phyloP scores from a whole-genome alignment of 2,329 filamentous ascomycete species.

The Calonectria multiphialidica region DNA sequence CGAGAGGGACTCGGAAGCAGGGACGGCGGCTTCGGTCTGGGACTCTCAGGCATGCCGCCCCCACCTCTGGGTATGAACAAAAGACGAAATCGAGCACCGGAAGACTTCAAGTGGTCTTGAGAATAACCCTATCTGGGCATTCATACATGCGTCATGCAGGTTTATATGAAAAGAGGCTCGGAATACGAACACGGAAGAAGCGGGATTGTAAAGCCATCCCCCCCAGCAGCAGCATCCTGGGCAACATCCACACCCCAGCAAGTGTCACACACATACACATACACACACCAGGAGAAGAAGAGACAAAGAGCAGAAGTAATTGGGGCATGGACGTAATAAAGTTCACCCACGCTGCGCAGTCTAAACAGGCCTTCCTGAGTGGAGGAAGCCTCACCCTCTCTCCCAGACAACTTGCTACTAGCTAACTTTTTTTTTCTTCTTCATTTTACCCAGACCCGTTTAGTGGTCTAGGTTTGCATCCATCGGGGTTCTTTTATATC shows the following conservation, averaged over 20 bases:
- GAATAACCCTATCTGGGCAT: neutral
- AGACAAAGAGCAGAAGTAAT: neutral
- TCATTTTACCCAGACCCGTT: neutral
- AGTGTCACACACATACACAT: neutral
- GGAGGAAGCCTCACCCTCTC: neutral
- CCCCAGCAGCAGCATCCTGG: neutral
- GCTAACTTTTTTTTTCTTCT: neutral
- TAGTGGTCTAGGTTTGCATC: neutral
- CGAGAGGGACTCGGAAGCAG: constrained; percentile 37
- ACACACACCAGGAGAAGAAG: neutral
- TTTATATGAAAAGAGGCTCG: neutral
- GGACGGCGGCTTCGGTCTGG: constrained; percentile 27
- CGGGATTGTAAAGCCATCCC: neutral
- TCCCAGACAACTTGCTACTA: neutral
- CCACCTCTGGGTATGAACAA: constrained; percentile 29
- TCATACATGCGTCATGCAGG: neutral
- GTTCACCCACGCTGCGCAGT: neutral
- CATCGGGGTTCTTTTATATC: neutral
- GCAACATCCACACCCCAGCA: no score
- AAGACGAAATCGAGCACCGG: constrained; percentile 43
- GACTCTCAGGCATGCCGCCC: constrained; percentile 27
- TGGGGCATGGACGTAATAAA: neutral
- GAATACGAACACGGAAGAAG: neutral
- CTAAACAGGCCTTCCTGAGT: neutral
- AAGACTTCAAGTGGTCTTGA: constrained; percentile 44